Evolutionary conservation across 2,329 filamentous ascomycete species (phyloP), one percentile per base, ranked within the genome.

Genomic region (Aspergillus fumigatiaffinis): DNA sequence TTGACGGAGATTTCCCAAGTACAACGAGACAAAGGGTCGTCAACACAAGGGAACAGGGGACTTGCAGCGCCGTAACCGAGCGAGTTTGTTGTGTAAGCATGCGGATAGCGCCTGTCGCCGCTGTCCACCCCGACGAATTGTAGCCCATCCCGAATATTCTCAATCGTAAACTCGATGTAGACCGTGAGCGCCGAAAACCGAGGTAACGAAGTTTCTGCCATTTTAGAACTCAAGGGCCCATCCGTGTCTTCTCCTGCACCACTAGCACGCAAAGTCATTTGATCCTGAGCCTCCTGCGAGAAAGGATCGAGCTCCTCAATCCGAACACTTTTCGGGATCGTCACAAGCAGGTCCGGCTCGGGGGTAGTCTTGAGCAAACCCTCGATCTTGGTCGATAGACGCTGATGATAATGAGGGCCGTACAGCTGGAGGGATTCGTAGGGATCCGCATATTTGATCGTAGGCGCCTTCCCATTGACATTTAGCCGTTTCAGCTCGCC

Each of bases 11-110:
- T 82, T 56, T 92, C 91, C 90, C 94, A 99, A 10, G 87, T 87
- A 68, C 88, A 93, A 55, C 91, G 84, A 56, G 90, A 87, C 35
- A 87, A 86, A 25, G 89, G 85, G 69, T 96, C 90, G 71, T 99
- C 94, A 53, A 97, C 82, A 71, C 94, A 97, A 0, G 94, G 94
- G 67, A 99, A 99, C 26, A 97, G 85, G 65, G 88, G 92, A 50
- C 87, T 93, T 1, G 91, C 87, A 20, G 86, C 87, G 29, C 92
- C 92, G 0, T 91, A 86, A 60, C 90, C 87, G 46, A 88, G 79
- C 2, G 88, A 89, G 68, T 93, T 92, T 44, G 87, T 88, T 0
- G 93, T 96, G 73, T 96, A 99, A 51, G 90, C 87, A 76, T 99
- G 93, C 0, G 94, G 92, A 72, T 92, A 99, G 60, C 92, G 85